A percentile compares a stretch with the other conserved stretches of the same genome.
Conservation (phyloP, 1,284 basidiomycete genomes). For the Papiliotrema terrestris region DNA sequence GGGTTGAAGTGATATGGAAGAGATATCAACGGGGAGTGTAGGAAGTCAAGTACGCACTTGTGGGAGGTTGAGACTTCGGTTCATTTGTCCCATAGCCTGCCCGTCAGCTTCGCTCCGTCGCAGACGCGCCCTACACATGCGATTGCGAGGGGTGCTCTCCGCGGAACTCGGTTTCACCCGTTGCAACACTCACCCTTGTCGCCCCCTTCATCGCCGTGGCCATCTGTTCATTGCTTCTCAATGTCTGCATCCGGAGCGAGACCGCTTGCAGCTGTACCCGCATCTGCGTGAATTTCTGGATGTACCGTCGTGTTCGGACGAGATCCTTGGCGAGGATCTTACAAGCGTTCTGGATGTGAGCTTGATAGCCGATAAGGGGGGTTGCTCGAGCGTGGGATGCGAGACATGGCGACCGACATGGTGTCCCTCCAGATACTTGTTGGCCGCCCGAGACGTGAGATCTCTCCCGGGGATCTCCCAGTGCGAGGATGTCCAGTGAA, state of each 20-base stretch:
- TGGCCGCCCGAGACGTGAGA: too few species aligned
- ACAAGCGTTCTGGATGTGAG: conserved; percentile 74
- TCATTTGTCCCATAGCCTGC: conserved; percentile 98
- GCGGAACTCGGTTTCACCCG: not conserved
- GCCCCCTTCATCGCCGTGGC: conserved; percentile 98
- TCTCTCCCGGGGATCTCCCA: too few species aligned
- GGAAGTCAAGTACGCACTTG: conserved; percentile 37
- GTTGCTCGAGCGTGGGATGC: not conserved
- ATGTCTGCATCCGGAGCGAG: conserved; percentile 89
- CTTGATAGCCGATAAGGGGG: not conserved
- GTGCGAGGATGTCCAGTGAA: too few species aligned
- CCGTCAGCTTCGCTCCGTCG: not conserved
- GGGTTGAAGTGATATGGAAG: too few species aligned
- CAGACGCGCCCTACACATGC: not conserved
- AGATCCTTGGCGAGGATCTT: conserved; percentile 99
- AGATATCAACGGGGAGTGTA: too few species aligned
- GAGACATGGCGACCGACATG: not conserved
- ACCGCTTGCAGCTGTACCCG: conserved; percentile 97
- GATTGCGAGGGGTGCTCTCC: too few species aligned
- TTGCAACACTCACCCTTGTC: conserved; percentile 64
- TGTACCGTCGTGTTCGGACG: conserved; percentile 88
- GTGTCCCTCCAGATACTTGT: too few species aligned
- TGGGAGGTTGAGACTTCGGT: conserved; percentile 89
- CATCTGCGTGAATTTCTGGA: conserved; percentile 99
- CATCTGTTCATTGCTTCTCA: conserved; percentile 98